Base-by-base conservation (phyloP, 2,329 filamentous ascomycete species). In the Tympanopsis confertula region DNA sequence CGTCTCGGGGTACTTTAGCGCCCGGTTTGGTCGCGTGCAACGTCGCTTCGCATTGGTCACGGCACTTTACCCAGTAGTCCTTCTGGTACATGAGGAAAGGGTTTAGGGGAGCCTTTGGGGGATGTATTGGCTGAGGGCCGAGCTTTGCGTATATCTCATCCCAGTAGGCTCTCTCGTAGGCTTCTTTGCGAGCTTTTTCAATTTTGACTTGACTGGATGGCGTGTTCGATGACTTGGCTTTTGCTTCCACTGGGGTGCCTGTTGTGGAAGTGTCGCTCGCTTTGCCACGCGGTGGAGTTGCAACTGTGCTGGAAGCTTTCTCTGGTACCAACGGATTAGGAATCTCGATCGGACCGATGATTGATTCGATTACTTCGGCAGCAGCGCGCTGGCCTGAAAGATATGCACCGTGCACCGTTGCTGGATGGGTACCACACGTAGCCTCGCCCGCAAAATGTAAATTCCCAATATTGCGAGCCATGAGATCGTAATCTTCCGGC, bases 401-500 rank as follows among this genome's bases (percentile, higher is more conserved):
- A 47, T 81, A 82, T 13, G 78, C 78, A 3, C 78, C 78, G 43
- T 82, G 78, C 1, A 82, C 78, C 3, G 78, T 82, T 19, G 78
- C 78, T 14, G 78, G 78, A 50, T 82, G 77, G 5, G 75, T 79
- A 22, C 75, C 75, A 49, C 76, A 82, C 2, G 78, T 82, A 5
- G 77, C 78, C 55, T 83, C 78, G 22, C 78, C 78, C 15, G 78
- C 78, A 53, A 83, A 83, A 50, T 79, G 74, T 14, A 83, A 56
- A 18, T 33, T 33, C 17, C 74, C 75, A 30, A 82, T 63, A 1
- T 71, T 60, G 39, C 65, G 63, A 2, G 78, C 77, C 70, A 82
- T 79, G 14, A 71, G 56, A 51, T 82, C 75, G 51, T 83, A 83
- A 47, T 82, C 78, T 10, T 69, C 74, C 5, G 74, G 68, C 35